Evolutionary conservation across 2,329 filamentous ascomycete species (phyloP).

Genomic region (Talaromyces albobiverticillius): DNA sequence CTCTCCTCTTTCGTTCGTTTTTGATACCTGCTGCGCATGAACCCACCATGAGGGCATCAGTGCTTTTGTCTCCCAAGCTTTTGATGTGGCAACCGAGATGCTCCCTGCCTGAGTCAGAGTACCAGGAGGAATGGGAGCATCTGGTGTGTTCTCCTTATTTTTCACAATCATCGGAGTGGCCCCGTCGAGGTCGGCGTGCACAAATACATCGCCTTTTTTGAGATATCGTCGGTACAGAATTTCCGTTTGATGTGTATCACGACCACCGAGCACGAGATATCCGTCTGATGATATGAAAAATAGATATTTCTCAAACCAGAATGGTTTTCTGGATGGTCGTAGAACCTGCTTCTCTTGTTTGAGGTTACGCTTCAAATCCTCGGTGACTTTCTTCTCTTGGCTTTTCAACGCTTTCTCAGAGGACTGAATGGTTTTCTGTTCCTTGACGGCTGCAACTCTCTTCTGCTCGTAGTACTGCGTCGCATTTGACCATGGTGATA

Average conservation of each 20-base stretch:
- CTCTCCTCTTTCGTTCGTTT: conserved; percentile 75
- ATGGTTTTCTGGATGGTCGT: conserved; percentile 74
- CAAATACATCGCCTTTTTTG: conserved; percentile 84
- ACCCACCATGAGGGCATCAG: conserved; percentile 98
- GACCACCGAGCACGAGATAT: conserved; percentile 80
- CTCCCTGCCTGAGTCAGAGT: conserved; percentile 88
- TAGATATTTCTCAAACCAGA: conserved; percentile 97
- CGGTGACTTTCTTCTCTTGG: conserved; percentile 81
- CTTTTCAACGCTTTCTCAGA: conserved; percentile 81
- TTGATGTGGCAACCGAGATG: conserved; percentile 78
- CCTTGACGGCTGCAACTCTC: conserved; percentile 77
- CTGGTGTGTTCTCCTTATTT: conserved; percentile 72
- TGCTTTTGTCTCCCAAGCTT: conserved; percentile 94
- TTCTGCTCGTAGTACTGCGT: conserved; percentile 89
- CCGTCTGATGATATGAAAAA: conserved; percentile 97
- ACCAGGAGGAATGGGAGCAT: conserved; percentile 85
- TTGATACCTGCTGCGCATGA: conserved; percentile 82
- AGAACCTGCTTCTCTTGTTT: conserved; percentile 90
- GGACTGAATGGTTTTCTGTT: conserved; percentile 80
- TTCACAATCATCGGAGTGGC: conserved; percentile 86
- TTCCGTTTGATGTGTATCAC: conserved; percentile 86
- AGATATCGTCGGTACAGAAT: conserved; percentile 85
- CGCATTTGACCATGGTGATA: conserved; percentile 86
- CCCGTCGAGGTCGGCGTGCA: conserved; percentile 84
- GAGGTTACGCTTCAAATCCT: conserved; percentile 80